Evolutionary conservation across 257 asterid genomes (phyloP).

Genomic region (Thymus mandschuricus): DNA sequence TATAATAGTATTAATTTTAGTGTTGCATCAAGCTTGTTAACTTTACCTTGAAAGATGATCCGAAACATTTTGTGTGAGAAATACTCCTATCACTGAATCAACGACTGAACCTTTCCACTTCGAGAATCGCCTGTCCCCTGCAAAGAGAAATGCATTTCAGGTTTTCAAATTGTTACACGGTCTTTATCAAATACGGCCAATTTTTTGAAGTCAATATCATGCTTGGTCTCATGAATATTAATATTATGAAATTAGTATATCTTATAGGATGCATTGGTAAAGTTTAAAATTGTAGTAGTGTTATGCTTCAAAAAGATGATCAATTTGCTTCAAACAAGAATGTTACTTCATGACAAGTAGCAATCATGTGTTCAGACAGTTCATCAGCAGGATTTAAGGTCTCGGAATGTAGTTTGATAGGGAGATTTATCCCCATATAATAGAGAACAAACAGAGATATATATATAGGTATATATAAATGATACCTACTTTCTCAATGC

Average conservation of each 20-base stretch:
- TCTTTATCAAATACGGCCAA: slow-evolving; percentile 4
- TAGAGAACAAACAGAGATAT: neutral
- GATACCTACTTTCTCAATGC: slow-evolving; percentile 10
- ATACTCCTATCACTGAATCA: slow-evolving; percentile 97
- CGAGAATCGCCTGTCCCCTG: slow-evolving; percentile 94
- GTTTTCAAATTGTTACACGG: slow-evolving; percentile 6
- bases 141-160: slow-evolving; percentile 32
- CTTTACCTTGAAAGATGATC: slow-evolving; percentile 96
- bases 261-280: neutral
- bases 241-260: slow-evolving; percentile 15
- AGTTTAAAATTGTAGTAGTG: slow-evolving; percentile 19
- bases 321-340: slow-evolving; percentile 1
- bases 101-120: slow-evolving; percentile 98
- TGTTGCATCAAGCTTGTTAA: neutral
- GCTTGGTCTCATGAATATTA: slow-evolving; percentile 20
- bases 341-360: slow-evolving; percentile 9
- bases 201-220: slow-evolving; percentile 1
- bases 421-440: slow-evolving; percentile 14
- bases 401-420: slow-evolving; percentile 17
- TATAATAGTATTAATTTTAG: slow-evolving; percentile 7
- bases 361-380: slow-evolving; percentile 23
- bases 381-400: slow-evolving; percentile 17
- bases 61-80: slow-evolving; percentile 94
- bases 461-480: neutral
- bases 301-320: slow-evolving; percentile 22